Evolutionary conservation across 192 early-diverging fungal species (phyloP).

Genomic region (Rhizoclosmatium sp.): DNA sequence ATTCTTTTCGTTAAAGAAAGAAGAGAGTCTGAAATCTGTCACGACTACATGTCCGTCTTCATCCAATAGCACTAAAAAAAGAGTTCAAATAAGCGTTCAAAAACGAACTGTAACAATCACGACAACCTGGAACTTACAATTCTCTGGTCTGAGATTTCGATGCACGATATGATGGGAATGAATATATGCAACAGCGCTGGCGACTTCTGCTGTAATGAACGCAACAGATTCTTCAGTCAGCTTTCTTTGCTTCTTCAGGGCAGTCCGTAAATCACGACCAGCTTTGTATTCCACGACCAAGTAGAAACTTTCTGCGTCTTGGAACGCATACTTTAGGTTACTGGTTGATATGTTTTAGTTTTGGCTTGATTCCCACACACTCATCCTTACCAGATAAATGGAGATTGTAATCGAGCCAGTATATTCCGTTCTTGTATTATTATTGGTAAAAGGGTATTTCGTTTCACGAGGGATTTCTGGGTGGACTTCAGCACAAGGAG

Average conservation of each 20-base stretch:
- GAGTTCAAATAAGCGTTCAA: background rate
- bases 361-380: too few species aligned
- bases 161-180: slow-evolving; percentile 60
- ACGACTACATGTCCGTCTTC: slow-evolving; percentile 56
- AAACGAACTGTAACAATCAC: slow-evolving; percentile 52
- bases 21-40: slow-evolving; percentile 63
- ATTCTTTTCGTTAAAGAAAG: slow-evolving; percentile 45
- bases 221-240: slow-evolving; percentile 55
- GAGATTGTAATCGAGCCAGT: slow-evolving; percentile 83
- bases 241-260: slow-evolving; percentile 45
- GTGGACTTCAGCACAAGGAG: background rate
- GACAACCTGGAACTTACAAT: slow-evolving; percentile 58
- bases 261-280: slow-evolving; percentile 66
- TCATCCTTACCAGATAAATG: slow-evolving; percentile 67
- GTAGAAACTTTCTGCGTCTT: slow-evolving; percentile 69
- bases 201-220: slow-evolving; percentile 56
- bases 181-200: slow-evolving; percentile 51
- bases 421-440: slow-evolving; percentile 90
- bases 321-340: slow-evolving; percentile 67
- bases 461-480: background rate
- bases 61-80: slow-evolving; percentile 50
- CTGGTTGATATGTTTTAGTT: slow-evolving; percentile 38
- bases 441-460: slow-evolving; percentile 73
- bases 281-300: slow-evolving; percentile 68
- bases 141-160: slow-evolving; percentile 55